phyloP scores from a whole-genome alignment of 352 stramenopile species.

The Peronospora destructor region DNA sequence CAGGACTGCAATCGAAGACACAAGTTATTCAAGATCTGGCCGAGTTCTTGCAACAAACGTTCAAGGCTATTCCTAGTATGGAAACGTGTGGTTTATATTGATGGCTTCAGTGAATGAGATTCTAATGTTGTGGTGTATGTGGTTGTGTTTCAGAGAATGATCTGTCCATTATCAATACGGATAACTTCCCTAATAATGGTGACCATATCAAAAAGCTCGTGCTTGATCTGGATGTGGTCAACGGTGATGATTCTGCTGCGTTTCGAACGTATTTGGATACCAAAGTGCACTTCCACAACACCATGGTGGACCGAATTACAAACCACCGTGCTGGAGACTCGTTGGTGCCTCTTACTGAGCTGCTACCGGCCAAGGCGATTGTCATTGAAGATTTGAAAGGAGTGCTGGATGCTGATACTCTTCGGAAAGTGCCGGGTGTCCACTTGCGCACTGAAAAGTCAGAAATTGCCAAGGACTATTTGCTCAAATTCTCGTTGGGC shows the following conservation, averaged over 20 bases:
- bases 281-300: constrained; percentile 76
- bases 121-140: no score
- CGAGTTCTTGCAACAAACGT: constrained; percentile 43
- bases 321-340: constrained; percentile 37
- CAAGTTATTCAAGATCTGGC: constrained; percentile 28
- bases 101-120: no score
- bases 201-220: constrained; percentile 47
- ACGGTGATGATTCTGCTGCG: constrained; percentile 8
- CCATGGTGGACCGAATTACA: constrained; percentile 78
- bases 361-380: constrained; percentile 53
- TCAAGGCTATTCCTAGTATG: no score
- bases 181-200: constrained; percentile 74
- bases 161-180: no score
- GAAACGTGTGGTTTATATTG: no score
- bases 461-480: no score
- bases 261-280: constrained; percentile 37
- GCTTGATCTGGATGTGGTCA: constrained; percentile 24
- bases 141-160: no score
- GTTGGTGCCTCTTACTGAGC: constrained; percentile 59
- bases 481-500: no score
- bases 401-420: constrained; percentile 27
- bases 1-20: constrained; percentile 16
- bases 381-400: constrained; percentile 61
- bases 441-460: constrained; percentile 42
- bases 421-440: constrained; percentile 59